A percentile compares a stretch with the other conserved stretches of the same genome.
Conservation (phyloP, 1,139 yeast species). For the Sugiyamaella pinicola region DNA sequence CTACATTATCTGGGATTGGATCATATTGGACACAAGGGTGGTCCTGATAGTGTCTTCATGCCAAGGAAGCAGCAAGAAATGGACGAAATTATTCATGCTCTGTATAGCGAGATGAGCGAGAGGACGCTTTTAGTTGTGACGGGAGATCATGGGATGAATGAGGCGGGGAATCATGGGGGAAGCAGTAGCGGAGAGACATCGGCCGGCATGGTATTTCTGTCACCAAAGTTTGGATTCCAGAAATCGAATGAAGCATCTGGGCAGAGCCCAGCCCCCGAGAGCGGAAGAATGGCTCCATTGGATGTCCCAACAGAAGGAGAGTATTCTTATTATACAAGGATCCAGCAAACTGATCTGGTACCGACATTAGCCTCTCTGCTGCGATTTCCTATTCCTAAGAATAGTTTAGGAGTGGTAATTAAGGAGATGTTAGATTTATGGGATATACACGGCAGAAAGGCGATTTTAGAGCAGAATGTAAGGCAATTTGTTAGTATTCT, state of each 20-base stretch:
- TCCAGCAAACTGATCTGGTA: conserved; percentile 85
- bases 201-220: conserved; percentile 73
- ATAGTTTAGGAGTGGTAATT: conserved; percentile 76
- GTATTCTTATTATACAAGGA: conserved; percentile 54
- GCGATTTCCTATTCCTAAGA: conserved; percentile 82
- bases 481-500: conserved; percentile 51
- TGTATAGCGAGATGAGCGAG: conserved; percentile 56
- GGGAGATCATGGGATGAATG: conserved; percentile 95
- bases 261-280: no score
- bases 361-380: conserved; percentile 78
- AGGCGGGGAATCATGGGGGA: conserved; percentile 94
- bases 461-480: conserved; percentile 60
- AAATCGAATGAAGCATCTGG: conserved; percentile 5
- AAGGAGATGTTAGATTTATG: conserved; percentile 59
- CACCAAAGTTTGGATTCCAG: conserved; percentile 30
- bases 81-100: conserved; percentile 63
- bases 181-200: conserved; percentile 90
- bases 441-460: conserved; percentile 45
- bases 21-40: conserved; percentile 97
- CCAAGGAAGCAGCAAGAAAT: conserved; percentile 77
- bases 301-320: conserved; percentile 47
- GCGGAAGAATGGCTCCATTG: no score
- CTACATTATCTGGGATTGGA: conserved; percentile 92
- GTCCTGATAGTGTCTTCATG: conserved; percentile 82
- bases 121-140: conserved; percentile 70